A percentile compares a stretch with the other conserved stretches of the same genome.
phyloP scores from a whole-genome alignment of 83 land plant species.

The Thuja plicata region DNA sequence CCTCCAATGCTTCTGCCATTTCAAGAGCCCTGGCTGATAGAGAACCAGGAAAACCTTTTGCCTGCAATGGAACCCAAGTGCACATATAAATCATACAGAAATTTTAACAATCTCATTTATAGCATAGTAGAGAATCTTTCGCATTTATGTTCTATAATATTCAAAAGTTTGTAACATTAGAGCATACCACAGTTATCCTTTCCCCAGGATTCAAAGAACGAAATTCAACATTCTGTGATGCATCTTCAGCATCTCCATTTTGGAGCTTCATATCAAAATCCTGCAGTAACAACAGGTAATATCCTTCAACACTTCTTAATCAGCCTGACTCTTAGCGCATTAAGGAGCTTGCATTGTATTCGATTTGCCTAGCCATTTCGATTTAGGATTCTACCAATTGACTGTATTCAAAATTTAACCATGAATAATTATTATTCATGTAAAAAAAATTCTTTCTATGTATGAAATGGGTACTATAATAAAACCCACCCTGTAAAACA shows the following conservation, averaged over 20 bases:
- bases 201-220: conserved; percentile 33
- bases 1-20: conserved; percentile 63
- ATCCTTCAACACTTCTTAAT: not conserved
- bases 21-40: conserved; percentile 44
- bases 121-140: not conserved
- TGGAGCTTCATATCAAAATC: conserved; percentile 64
- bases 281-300: conserved; percentile 23
- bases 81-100: not conserved
- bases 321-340: not conserved
- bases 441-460: not conserved
- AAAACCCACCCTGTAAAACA: not conserved
- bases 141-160: not conserved
- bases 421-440: not conserved
- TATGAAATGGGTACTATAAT: not conserved
- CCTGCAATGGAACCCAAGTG: conserved; percentile 22
- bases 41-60: conserved; percentile 61
- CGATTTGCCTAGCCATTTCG: not conserved
- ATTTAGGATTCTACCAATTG: not conserved
- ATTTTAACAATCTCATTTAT: not conserved
- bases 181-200: conserved; percentile 46
- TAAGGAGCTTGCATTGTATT: not conserved
- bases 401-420: not conserved
- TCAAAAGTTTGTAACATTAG: not conserved
- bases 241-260: conserved; percentile 59
- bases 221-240: conserved; percentile 22